Evolutionary conservation across 371 early-diverging fungal species (phyloP).

Genomic region (Thermomucor indicae-seudaticae): DNA sequence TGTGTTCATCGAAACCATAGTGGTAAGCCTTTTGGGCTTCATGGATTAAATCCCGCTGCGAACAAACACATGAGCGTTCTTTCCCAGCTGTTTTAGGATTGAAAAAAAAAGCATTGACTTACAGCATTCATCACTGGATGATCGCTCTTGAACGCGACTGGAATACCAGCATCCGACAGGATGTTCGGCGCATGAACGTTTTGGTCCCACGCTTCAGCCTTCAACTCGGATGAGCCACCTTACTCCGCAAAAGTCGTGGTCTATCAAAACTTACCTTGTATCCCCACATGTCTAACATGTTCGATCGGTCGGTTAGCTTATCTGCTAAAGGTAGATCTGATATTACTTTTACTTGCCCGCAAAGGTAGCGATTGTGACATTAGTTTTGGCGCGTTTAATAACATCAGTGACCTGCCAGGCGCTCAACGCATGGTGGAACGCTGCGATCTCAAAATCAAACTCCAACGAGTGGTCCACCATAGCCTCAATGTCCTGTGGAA

Average conservation of each 20-base stretch:
- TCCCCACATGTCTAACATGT: conserved; percentile 48
- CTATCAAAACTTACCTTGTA: conserved; percentile 32
- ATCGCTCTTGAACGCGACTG: conserved; percentile 79
- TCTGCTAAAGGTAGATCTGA: not conserved
- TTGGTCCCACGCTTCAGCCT: conserved; percentile 65
- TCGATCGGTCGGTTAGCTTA: not conserved
- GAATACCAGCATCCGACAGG: conserved; percentile 65
- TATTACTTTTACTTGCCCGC: conserved; percentile 67
- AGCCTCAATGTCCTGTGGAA: conserved; percentile 53
- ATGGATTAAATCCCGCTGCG: conserved; percentile 62
- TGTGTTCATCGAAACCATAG: conserved; percentile 67
- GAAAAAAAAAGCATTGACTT: too few relatives aligned
- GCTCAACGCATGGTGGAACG: conserved; percentile 68
- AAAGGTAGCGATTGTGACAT: conserved; percentile 71
- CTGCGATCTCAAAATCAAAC: conserved; percentile 58
- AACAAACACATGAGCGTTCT: not conserved
- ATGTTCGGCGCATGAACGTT: conserved; percentile 62
- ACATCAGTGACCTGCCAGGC: conserved; percentile 60
- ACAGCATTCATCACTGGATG: conserved; percentile 78
- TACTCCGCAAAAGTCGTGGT: not conserved
- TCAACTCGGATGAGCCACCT: not conserved
- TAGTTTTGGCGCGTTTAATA: conserved; percentile 45
- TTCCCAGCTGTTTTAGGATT: too few relatives aligned
- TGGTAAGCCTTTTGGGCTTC: conserved; percentile 79
- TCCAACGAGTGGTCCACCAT: conserved; percentile 59